Evolutionary conservation across 2,329 filamentous ascomycete genomes (phyloP), one percentile per base, ranked within the genome.

Genomic region (Neofusicoccum parvum): DNA sequence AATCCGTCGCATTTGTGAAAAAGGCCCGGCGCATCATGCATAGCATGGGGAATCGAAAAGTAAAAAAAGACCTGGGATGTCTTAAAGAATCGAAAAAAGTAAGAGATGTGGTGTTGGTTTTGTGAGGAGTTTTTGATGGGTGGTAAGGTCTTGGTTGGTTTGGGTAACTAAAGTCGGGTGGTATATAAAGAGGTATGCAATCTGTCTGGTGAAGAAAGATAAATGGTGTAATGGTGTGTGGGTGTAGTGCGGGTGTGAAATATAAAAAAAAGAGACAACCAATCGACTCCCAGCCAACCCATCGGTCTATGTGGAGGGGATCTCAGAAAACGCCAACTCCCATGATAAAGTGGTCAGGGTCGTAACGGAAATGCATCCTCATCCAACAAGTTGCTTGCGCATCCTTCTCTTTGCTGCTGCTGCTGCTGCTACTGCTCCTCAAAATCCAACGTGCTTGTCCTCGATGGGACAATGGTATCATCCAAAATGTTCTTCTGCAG

Each of bases 161-260:
- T 51, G 54, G 54, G 54, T 59, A 59, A 59, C 54, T 59, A 59
- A 59, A 46, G 54, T n/a, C 46, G 54, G 39, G 54, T 59, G 54
- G 54, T 59, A 59, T 59, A 59, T 59, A 59, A 59, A 59, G 54
- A 59, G 54, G 54, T 59, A 46, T 59, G 45, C 54, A 59, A 46
- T 59, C 54, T 59, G 54, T 59, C 54, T 58, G 54, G 46, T 36
- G 54, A 59, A 59, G 54, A 59, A 43, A 46, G 53, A 59, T 36
- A 32, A 34, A 59, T 46, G 41, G 39, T 46, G 54, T 39, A 39
- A 32, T 56, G 54, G 39, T 20, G 41, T 32, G 34, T 43, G 23
- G 23, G 39, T 32, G 54, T 34, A 27, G 27, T 49, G 46, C 46
- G 53, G 49, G 48, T 54, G 50, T 32, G 27, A 39, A 43, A 12